These are phyloP conservation scores for Quercus alba DNA, from an alignment of 306 rosid species.

Conservation along the genomic window DNA sequence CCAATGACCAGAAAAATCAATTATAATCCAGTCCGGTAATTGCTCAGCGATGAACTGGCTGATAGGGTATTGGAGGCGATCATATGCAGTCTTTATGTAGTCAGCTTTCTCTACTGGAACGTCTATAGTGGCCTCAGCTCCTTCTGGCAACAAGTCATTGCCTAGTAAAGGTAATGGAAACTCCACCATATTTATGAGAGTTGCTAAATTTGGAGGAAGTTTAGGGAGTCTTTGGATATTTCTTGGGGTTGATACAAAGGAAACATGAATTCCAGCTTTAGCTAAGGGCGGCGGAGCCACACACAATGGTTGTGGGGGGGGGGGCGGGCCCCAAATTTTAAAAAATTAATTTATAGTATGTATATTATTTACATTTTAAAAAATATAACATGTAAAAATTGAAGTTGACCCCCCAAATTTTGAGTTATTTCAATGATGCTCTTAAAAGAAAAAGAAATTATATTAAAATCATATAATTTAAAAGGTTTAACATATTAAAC, in stretches of 20 bases:
- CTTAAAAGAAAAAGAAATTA: too few species aligned
- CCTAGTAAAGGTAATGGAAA: constrained; percentile 20
- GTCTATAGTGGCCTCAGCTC: constrained; percentile 30
- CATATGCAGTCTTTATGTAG: constrained; percentile 8
- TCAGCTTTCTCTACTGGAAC: constrained; percentile 15
- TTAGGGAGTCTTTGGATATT: constrained; percentile 29
- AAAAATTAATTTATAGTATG: too few species aligned
- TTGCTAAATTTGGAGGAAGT: constrained; percentile 18
- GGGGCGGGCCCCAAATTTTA: too few species aligned
- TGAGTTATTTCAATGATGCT: too few species aligned
- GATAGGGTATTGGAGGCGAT: constrained; percentile 4
- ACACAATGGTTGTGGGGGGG: too few species aligned
- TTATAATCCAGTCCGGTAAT: constrained; percentile 26
- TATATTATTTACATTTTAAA: too few species aligned
- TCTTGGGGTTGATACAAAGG: constrained; percentile 26
- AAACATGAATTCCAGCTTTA: constrained; percentile 26
- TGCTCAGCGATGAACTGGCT: neutral
- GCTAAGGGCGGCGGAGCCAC: too few species aligned
- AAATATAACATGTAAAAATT: too few species aligned
- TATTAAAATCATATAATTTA: too few species aligned
- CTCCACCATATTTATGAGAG: constrained; percentile 15
- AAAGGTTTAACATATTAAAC: too few species aligned
- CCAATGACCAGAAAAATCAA: constrained; percentile 16
- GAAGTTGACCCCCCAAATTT: too few species aligned
- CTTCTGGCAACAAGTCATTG: constrained; percentile 14